Percentiles rank a stretch among this genome's conserved stretches.
Conservation (phyloP, 148 eudicot species). For the Arbutus unedo region DNA sequence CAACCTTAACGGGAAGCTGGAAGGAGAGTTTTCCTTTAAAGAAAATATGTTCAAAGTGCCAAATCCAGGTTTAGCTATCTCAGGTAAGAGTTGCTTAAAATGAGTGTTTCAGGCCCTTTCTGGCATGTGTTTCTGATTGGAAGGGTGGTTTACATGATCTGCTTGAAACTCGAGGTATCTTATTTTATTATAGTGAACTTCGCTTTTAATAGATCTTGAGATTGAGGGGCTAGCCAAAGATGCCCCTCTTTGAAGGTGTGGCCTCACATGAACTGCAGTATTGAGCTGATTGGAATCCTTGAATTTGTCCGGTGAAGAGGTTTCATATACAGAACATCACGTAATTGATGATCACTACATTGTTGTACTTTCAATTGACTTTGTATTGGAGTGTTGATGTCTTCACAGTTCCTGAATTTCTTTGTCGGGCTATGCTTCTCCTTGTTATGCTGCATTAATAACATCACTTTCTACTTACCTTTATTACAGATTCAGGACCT, state of each 20-base stretch:
- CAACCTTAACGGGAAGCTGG: too few species aligned
- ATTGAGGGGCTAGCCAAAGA: not conserved
- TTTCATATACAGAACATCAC: not conserved
- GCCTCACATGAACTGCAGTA: not conserved
- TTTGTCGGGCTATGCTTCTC: not conserved
- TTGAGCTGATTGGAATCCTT: not conserved
- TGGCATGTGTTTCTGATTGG: too few species aligned
- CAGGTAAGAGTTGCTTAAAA: too few species aligned
- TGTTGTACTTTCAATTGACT: slow-evolving; percentile 8
- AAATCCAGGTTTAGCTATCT: too few species aligned
- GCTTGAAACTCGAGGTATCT: too few species aligned
- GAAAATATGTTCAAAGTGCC: too few species aligned
- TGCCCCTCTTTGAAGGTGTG: not conserved
- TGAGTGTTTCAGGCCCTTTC: not conserved
- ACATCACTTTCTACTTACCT: not conserved
- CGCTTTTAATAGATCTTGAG: not conserved
- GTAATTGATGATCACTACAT: not conserved
- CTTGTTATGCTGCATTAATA: not conserved
- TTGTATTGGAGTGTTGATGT: not conserved
- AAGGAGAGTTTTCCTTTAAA: too few species aligned
- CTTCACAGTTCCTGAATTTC: not conserved
- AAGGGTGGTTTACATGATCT: too few species aligned
- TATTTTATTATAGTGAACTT: too few species aligned
- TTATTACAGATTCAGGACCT: slow-evolving; percentile 16
- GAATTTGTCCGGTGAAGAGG: not conserved